Evolutionary conservation across 345 rosid species (phyloP).

Genomic region (Salix caprea): DNA sequence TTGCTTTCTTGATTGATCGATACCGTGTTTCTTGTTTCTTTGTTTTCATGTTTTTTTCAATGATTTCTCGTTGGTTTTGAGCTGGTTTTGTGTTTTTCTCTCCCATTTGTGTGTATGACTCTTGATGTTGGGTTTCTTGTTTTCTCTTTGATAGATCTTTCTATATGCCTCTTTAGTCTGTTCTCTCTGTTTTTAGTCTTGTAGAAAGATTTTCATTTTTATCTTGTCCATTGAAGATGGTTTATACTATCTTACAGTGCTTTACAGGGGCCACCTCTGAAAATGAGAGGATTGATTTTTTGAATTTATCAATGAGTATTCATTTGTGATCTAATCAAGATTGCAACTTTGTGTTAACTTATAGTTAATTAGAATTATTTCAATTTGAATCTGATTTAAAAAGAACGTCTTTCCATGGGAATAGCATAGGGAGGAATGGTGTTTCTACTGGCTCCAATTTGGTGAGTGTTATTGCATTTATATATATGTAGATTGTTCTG

Average conservation of each 20-base stretch:
- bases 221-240: background rate
- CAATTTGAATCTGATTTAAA: background rate
- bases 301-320: background rate
- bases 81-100: background rate
- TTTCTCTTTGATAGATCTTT: slow-evolving; percentile 20
- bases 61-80: slow-evolving; percentile 8
- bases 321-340: background rate
- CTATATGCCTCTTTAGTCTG: background rate
- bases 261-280: background rate
- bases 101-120: background rate
- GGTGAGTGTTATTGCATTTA: background rate
- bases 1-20: slow-evolving; percentile 8
- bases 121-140: background rate
- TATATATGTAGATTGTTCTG: background rate
- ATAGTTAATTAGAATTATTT: background rate
- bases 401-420: background rate
- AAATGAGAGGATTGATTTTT: background rate
- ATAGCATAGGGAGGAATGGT: background rate
- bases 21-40: background rate
- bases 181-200: background rate
- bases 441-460: background rate
- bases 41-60: background rate
- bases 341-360: background rate
- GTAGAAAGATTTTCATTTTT: background rate
- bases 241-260: background rate